These are phyloP conservation scores for Proliferodiscus dingleyae DNA, from an alignment of 2,329 filamentous ascomycete genomes.

Conservation along the genomic window DNA sequence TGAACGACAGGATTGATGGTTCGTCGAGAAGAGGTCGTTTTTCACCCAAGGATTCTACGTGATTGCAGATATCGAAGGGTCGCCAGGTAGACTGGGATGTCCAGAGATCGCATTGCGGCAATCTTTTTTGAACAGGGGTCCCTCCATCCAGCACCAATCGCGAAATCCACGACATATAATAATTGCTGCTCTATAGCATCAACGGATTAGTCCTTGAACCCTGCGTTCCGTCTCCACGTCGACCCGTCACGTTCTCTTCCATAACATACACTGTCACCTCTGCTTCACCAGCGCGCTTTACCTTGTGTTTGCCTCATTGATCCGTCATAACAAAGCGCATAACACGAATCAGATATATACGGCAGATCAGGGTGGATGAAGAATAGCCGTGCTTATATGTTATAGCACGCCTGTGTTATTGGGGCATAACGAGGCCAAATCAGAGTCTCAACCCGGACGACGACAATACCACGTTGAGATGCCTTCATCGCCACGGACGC, in stretches of 20 bases:
- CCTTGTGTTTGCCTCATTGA: slow-evolving; percentile 8
- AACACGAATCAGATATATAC: too few relatives aligned
- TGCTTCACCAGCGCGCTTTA: slow-evolving; percentile 9
- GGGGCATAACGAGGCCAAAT: not conserved
- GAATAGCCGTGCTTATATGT: not conserved
- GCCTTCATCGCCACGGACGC: slow-evolving; percentile 47
- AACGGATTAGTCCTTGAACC: slow-evolving; percentile 20
- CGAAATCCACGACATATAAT: slow-evolving; percentile 9
- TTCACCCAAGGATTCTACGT: too few relatives aligned
- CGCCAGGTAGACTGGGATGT: too few relatives aligned
- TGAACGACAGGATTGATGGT: too few relatives aligned
- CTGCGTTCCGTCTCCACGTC: slow-evolving; percentile 20
- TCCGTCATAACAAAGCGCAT: not conserved
- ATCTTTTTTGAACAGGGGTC: slow-evolving; percentile 15
- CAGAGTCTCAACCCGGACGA: slow-evolving; percentile 11
- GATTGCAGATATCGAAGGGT: too few relatives aligned
- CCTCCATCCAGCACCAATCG: slow-evolving; percentile 16
- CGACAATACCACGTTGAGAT: slow-evolving; percentile 31
- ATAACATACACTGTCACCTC: slow-evolving; percentile 8
- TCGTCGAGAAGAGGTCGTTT: too few relatives aligned
- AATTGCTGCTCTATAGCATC: slow-evolving; percentile 24
- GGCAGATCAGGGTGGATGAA: too few relatives aligned
- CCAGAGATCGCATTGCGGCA: slow-evolving; percentile 11
- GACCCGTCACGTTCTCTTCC: slow-evolving; percentile 17
- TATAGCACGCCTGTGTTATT: slow-evolving; percentile 1